Evolutionary conservation across 1,139 yeast genomes (phyloP).

Genomic region (Geotrichum restrictum): DNA sequence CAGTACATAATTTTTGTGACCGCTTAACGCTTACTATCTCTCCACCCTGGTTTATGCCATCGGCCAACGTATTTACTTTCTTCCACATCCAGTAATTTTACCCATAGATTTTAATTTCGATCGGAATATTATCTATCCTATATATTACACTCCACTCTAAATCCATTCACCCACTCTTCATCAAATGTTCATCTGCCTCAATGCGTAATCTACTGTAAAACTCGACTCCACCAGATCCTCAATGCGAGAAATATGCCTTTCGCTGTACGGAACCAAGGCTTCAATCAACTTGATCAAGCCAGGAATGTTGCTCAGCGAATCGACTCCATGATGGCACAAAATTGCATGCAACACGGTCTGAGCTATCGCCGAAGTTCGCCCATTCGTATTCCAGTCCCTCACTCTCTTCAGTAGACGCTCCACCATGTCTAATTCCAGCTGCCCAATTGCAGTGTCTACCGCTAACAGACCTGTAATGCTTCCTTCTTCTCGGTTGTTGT

Average conservation of each 20-base stretch:
- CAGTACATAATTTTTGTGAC: no score
- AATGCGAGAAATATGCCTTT: slow-evolving; percentile 72
- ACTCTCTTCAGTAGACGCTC: slow-evolving; percentile 61
- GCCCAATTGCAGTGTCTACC: slow-evolving; percentile 62
- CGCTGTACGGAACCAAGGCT: slow-evolving; percentile 75
- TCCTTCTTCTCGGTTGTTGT: slow-evolving; percentile 29
- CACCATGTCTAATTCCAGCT: slow-evolving; percentile 52
- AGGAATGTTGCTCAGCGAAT: slow-evolving; percentile 57
- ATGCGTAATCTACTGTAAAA: slow-evolving; percentile 76
- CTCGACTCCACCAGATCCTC: slow-evolving; percentile 82
- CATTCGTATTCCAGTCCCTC: slow-evolving; percentile 93
- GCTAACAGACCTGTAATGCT: slow-evolving; percentile 54
- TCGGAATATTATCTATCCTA: neutral
- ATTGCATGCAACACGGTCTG: slow-evolving; percentile 70
- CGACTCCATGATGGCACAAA: slow-evolving; percentile 51
- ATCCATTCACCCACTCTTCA: neutral
- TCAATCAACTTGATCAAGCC: slow-evolving; percentile 69
- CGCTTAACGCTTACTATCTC: no score
- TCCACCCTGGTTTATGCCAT: neutral
- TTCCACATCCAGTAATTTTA: slow-evolving; percentile 4
- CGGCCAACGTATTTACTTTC: neutral
- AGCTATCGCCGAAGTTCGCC: slow-evolving; percentile 71
- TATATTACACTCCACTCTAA: neutral
- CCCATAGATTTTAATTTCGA: neutral
- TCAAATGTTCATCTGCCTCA: slow-evolving; percentile 51